Percentiles rank a stretch among this genome's conserved stretches.
Conservation (phyloP, 176 grass and related monocot genomes). For the Hordeum vulgare region DNA sequence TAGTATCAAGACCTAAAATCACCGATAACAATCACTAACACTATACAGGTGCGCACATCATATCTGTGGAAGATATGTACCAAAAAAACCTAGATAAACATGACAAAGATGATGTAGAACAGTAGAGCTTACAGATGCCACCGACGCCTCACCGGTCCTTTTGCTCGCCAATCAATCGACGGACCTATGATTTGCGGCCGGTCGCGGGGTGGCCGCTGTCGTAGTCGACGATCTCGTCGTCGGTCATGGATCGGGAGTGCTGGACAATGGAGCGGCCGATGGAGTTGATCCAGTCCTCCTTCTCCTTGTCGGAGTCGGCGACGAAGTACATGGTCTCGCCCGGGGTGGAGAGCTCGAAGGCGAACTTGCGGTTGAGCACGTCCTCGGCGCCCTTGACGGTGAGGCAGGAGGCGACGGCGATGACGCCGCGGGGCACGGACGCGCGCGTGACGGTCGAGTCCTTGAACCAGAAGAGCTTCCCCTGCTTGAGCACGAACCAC, state of each 20-base stretch:
- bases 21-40: conserved; percentile 9
- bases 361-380: conserved; percentile 73
- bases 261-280: conserved; percentile 94
- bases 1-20: conserved; percentile 23
- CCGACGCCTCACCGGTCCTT: neutral
- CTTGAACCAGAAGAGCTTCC: conserved; percentile 98
- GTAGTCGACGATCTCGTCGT: conserved; percentile 86
- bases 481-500: conserved; percentile 99
- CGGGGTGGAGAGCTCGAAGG: conserved; percentile 87
- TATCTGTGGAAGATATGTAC: neutral
- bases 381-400: conserved; percentile 98
- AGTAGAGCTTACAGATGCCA: conserved; percentile 8
- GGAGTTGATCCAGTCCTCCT: conserved; percentile 99
- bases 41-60: conserved; percentile 32
- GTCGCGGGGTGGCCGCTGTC: conserved; percentile 35
- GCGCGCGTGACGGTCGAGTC: conserved; percentile 54
- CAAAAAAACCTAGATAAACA: conserved; percentile 6
- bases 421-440: conserved; percentile 73
- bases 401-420: conserved; percentile 75
- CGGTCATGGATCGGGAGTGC: conserved; percentile 85
- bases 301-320: conserved; percentile 96
- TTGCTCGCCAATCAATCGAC: conserved; percentile 28
- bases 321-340: conserved; percentile 98
- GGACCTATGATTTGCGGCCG: conserved; percentile 15
- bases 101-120: neutral